These are phyloP conservation scores for Pelagomonas calceolata DNA, from an alignment of 108 stramenopile species.

Conservation along the genomic window DNA sequence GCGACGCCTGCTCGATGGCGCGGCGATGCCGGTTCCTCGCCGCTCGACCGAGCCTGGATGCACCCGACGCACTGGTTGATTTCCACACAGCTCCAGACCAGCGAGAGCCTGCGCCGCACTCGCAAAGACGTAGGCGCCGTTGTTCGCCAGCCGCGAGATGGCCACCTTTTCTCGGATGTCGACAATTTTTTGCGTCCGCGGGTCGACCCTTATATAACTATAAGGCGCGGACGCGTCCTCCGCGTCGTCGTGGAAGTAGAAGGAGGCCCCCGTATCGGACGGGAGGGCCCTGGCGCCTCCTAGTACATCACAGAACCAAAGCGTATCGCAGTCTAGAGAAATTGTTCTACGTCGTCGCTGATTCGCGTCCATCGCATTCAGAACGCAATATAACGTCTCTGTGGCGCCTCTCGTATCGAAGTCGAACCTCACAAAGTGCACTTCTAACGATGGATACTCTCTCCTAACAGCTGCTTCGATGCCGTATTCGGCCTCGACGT, in stretches of 20 bases:
- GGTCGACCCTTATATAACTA: constrained; percentile 14
- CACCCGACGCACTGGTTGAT: too few species aligned
- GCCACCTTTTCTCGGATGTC: constrained; percentile 22
- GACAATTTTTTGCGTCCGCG: constrained; percentile 13
- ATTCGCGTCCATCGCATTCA: constrained; percentile 14
- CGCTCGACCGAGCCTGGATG: too few species aligned
- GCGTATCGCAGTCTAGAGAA: constrained; percentile 19
- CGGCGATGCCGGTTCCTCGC: background rate
- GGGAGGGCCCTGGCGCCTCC: constrained; percentile 9
- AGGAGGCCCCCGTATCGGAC: constrained; percentile 11
- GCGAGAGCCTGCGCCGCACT: constrained; percentile 4
- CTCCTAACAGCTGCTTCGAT: constrained; percentile 6
- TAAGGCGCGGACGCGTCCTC: constrained; percentile 8
- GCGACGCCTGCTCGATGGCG: too few species aligned
- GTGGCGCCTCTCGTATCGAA: constrained; percentile 20
- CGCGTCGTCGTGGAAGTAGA: constrained; percentile 19
- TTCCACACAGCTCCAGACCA: background rate
- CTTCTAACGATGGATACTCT: constrained; percentile 15
- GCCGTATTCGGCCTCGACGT: constrained; percentile 2
- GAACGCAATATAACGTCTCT: constrained; percentile 18
- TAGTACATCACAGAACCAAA: constrained; percentile 22
- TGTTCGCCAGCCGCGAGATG: constrained; percentile 18
- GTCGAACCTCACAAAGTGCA: constrained; percentile 10
- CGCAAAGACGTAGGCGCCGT: constrained; percentile 18
- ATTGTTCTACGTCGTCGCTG: constrained; percentile 8